Evolutionary conservation across 2,329 filamentous ascomycete species (phyloP).

Genomic region (Ceratocystis ficicola): DNA sequence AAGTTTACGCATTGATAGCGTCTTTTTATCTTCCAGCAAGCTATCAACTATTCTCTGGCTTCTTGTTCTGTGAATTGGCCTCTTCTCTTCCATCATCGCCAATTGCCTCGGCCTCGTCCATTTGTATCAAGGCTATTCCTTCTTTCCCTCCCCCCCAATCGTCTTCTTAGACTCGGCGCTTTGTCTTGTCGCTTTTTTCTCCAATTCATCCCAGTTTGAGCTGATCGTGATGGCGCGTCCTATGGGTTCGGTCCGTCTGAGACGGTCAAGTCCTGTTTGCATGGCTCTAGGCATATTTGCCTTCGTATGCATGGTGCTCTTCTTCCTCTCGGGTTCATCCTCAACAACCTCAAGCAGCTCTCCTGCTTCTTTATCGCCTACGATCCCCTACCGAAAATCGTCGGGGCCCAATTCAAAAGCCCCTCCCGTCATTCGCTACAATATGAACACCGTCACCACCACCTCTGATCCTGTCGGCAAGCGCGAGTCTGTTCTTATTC

Average conservation of each 20-base stretch:
- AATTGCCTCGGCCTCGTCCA: background rate
- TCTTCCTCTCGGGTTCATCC: slow-evolving; percentile 40
- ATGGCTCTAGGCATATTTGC: slow-evolving; percentile 57
- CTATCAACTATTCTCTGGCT: background rate
- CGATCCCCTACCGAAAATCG: slow-evolving; percentile 52
- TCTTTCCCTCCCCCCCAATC: background rate
- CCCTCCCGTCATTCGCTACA: slow-evolving; percentile 81
- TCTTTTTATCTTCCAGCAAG: slow-evolving; percentile 3
- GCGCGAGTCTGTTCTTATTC: slow-evolving; percentile 73
- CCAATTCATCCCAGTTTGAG: background rate
- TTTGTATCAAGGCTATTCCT: background rate
- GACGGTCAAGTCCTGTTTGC: slow-evolving; percentile 67
- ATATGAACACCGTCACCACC: slow-evolving; percentile 88
- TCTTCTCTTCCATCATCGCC: slow-evolving; percentile 2
- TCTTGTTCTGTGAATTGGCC: slow-evolving; percentile 14
- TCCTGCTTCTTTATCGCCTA: slow-evolving; percentile 24
- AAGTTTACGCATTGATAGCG: slow-evolving; percentile 10
- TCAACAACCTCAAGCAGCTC: slow-evolving; percentile 34
- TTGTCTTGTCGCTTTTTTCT: background rate
- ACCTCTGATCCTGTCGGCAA: slow-evolving; percentile 64
- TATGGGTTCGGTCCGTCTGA: slow-evolving; percentile 57
- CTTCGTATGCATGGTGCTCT: slow-evolving; percentile 58
- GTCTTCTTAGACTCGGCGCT: background rate
- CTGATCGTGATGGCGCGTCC: slow-evolving; percentile 40
- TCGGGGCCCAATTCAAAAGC: slow-evolving; percentile 35